These are phyloP conservation scores for Lodderomyces oxycetoniae DNA, from an alignment of 1,139 yeast species.

Conservation along the genomic window DNA sequence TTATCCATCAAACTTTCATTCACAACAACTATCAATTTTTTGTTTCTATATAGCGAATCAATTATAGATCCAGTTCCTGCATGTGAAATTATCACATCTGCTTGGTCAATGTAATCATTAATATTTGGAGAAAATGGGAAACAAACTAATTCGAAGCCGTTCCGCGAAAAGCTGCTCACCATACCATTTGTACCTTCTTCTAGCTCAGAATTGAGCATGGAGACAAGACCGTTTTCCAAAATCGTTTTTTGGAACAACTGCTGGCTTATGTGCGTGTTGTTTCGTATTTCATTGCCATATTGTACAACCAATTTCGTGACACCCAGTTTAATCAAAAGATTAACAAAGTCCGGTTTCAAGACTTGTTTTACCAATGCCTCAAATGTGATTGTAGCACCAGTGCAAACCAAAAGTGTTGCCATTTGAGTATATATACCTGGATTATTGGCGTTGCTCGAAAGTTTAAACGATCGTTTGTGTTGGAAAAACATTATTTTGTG, in stretches of 20 bases:
- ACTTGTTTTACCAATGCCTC: slow-evolving; percentile 44
- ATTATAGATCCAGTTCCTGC: slow-evolving; percentile 94
- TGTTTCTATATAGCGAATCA: slow-evolving; percentile 58
- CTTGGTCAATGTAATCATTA: slow-evolving; percentile 29
- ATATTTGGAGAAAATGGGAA: slow-evolving; percentile 47
- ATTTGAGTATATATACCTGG: too few species aligned
- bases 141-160: slow-evolving; percentile 27
- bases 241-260: slow-evolving; percentile 19
- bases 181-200: background rate
- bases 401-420: slow-evolving; percentile 30
- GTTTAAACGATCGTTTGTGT: too few species aligned
- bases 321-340: slow-evolving; percentile 26
- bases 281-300: slow-evolving; percentile 55
- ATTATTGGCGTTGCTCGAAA: background rate
- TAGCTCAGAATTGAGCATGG: slow-evolving; percentile 12
- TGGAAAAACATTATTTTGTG: too few species aligned
- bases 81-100: slow-evolving; percentile 72
- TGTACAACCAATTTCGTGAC: slow-evolving; percentile 52
- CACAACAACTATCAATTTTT: slow-evolving; percentile 63
- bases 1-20: slow-evolving; percentile 75
- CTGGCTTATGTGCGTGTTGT: slow-evolving; percentile 23
- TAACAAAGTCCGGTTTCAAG: slow-evolving; percentile 33
- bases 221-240: slow-evolving; percentile 10
- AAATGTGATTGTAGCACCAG: slow-evolving; percentile 87
- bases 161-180: slow-evolving; percentile 5